phyloP scores from a whole-genome alignment of 2,329 filamentous ascomycete genomes.

The Phyllosticta citrichinensis region DNA sequence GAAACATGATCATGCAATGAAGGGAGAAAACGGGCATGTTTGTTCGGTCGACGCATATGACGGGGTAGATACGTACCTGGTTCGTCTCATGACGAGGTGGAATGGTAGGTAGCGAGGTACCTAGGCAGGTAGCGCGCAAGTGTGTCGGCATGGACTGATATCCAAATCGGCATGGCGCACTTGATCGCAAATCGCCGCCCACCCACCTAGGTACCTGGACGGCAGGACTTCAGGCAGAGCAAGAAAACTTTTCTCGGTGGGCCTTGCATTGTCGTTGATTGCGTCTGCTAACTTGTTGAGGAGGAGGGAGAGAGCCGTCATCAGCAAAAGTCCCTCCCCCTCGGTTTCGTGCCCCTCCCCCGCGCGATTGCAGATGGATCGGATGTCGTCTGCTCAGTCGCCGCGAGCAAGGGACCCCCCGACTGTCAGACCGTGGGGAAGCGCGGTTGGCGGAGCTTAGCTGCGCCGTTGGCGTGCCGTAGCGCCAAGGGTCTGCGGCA shows the following conservation, averaged over 20 bases:
- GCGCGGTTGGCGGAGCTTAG: neutral
- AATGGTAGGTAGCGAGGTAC: neutral
- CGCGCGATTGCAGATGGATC: neutral
- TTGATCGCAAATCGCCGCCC: neutral
- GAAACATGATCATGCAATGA: neutral
- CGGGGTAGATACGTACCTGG: neutral
- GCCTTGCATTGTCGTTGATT: neutral
- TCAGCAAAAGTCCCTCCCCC: neutral
- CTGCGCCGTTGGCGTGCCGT: neutral
- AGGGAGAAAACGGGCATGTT: neutral
- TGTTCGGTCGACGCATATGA: neutral
- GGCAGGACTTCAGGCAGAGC: neutral
- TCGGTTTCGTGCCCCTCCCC: neutral
- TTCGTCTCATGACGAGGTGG: neutral
- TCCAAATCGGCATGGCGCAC: neutral
- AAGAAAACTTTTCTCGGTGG: neutral
- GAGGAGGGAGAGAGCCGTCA: neutral
- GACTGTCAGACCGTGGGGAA: neutral
- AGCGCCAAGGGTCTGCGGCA: neutral
- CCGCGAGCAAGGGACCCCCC: neutral
- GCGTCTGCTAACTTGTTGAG: neutral
- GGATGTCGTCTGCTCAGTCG: neutral
- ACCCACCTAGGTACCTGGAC: neutral
- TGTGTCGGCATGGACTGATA: neutral
- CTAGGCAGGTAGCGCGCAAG: neutral